Evolutionary conservation across 1,284 basidiomycete genomes (phyloP), one percentile per base, ranked within the genome.

Genomic region (Tilletia horrida): DNA sequence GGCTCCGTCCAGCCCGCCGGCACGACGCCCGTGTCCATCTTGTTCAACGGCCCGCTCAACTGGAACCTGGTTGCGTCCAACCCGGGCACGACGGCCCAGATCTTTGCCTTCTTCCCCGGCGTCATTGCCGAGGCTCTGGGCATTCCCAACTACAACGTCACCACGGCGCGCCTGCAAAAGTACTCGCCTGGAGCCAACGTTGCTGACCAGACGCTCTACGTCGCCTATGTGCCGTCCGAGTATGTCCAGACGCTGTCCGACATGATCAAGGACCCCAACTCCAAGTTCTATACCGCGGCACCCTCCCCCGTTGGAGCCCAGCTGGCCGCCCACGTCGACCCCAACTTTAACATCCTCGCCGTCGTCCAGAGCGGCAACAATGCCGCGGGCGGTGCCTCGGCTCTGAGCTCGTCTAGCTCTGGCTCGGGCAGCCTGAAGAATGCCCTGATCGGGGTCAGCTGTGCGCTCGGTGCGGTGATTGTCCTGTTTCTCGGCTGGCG

Each of bases 101-200:
- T 81, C 66, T 79, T 81, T 69, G 77, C 73, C 13, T 80, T 76
- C 44, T 76, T 81, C 75, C 79, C 79, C 6, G 64, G 50, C n/a
- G 66, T 81, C 9, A 67, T 81, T 7, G 69, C 73, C 31, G 43
- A 66, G 57, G 52, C 65, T 29, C 65, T 75, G 21, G 44, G 63
- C 8, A 29, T 72, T 11, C 68, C 68, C 0, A 42, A 68, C 27
- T 62, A 66, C 64, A 64, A 76, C 23, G 69, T 78, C 14, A 72
- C 70, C 65, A 77, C 76, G 14, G 67, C 75, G 42, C 69, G 75
- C 63, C 66, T 80, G 35, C 67, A 71, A 52, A 63, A 68, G 40
- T 79, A 76, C 65, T 65, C 27, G n/a, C 67, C 63, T 21, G 35
- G 11, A 14, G 18, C 63, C 18, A 16, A 52, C 42, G 52, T 13